These are phyloP conservation scores for Pseudocercospora pini-densiflorae DNA, from an alignment of 2,329 filamentous ascomycete species.

Conservation along the genomic window DNA sequence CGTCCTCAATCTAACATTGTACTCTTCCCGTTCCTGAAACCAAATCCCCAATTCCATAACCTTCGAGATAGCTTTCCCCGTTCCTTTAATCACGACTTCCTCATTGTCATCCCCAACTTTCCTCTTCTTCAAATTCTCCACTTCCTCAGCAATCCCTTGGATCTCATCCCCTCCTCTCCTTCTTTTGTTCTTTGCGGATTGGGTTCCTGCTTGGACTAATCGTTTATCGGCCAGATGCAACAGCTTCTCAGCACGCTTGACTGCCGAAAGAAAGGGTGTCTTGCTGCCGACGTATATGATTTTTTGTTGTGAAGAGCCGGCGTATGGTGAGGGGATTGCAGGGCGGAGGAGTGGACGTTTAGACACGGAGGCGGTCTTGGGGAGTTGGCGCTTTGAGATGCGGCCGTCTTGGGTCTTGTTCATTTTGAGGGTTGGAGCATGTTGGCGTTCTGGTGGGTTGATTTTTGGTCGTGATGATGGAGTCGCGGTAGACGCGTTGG, in stretches of 20 bases:
- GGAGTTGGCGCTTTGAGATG: conserved; percentile 7
- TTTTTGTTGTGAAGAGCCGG: conserved; percentile 55
- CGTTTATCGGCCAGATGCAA: conserved; percentile 62
- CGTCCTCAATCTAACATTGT: conserved; percentile 63
- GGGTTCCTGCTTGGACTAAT: conserved; percentile 47
- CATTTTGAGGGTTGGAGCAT: neutral
- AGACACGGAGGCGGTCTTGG: conserved; percentile 45
- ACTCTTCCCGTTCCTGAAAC: conserved; percentile 64
- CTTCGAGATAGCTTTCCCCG: conserved; percentile 69
- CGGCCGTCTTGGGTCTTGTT: neutral
- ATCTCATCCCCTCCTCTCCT: conserved; percentile 32
- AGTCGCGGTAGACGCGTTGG: neutral
- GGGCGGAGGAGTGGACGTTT: conserved; percentile 65
- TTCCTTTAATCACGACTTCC: conserved; percentile 65
- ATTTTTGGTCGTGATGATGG: neutral
- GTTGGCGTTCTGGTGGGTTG: neutral
- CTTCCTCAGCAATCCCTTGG: conserved; percentile 44
- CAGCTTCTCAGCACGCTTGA: conserved; percentile 68
- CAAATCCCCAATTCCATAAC: conserved; percentile 65
- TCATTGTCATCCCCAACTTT: conserved; percentile 46
- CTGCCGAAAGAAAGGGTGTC: conserved; percentile 70
- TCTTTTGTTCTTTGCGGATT: conserved; percentile 35
- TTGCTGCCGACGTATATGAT: conserved; percentile 68
- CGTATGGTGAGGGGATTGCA: conserved; percentile 58
- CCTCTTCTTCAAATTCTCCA: conserved; percentile 37